phyloP scores from a whole-genome alignment of 345 rosid species.

The Cardamine chenopodiifolia region DNA sequence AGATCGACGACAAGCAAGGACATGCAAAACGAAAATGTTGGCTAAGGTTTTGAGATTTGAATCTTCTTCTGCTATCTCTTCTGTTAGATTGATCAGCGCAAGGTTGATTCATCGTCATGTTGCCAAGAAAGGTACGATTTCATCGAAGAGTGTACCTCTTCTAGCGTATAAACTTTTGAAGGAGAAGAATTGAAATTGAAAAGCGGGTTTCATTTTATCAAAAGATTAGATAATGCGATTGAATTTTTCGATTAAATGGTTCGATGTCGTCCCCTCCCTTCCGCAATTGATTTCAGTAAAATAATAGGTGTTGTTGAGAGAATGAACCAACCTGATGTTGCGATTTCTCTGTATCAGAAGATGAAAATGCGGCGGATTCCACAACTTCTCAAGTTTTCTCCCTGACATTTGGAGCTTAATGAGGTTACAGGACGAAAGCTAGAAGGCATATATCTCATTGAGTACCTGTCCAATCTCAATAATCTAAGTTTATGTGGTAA shows the following conservation, averaged over 20 bases:
- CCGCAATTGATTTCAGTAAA: not conserved
- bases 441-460: no score
- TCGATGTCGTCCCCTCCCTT: not conserved
- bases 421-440: no score
- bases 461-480: no score
- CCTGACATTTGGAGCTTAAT: no score
- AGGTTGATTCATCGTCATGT: not conserved
- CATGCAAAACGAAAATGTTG: no score
- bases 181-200: not conserved
- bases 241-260: not conserved
- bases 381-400: no score
- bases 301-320: not conserved
- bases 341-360: not conserved
- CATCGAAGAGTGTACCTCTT: not conserved
- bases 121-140: not conserved
- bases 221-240: not conserved
- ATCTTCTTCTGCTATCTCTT: not conserved
- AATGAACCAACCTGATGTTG: not conserved
- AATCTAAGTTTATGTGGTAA: no score
- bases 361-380: conserved; percentile 13
- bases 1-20: no score
- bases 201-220: not conserved
- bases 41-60: not conserved
- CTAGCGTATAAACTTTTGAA: not conserved
- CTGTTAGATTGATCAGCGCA: not conserved